These are phyloP conservation scores for Pelargonium fulgidum DNA, from an alignment of 441 rosid genomes.

Conservation along the genomic window DNA sequence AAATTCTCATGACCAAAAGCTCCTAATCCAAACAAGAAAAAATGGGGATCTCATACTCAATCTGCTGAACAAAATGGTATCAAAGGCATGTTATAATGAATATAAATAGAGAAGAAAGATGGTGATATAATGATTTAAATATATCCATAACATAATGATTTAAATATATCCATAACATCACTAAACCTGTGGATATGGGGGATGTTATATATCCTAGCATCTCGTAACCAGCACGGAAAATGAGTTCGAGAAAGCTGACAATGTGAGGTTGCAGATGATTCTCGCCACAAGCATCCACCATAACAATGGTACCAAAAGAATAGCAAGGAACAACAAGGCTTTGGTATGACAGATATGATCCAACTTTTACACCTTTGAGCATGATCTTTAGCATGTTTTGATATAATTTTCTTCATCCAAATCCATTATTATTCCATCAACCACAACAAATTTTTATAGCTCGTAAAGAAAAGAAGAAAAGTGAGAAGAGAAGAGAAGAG, in stretches of 20 bases:
- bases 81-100: background rate
- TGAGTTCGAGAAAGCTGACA: background rate
- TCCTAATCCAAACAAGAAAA: too few species aligned
- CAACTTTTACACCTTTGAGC: background rate
- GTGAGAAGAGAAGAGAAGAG: conserved; percentile 14
- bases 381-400: background rate
- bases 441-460: background rate
- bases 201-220: background rate
- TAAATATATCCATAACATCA: background rate
- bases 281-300: too few species aligned
- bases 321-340: too few species aligned
- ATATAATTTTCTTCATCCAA: background rate
- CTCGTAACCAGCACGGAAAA: too few species aligned
- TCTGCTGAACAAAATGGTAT: too few species aligned
- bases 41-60: too few species aligned
- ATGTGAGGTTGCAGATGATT: too few species aligned
- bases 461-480: conserved; percentile 14
- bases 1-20: too few species aligned
- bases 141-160: background rate
- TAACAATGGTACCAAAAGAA: too few species aligned
- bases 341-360: background rate
- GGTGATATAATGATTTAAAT: background rate
- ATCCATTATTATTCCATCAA: background rate
- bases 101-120: background rate
- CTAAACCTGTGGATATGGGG: background rate